Conservation (phyloP, 257 asterid species). For the Paulownia fortunei region DNA sequence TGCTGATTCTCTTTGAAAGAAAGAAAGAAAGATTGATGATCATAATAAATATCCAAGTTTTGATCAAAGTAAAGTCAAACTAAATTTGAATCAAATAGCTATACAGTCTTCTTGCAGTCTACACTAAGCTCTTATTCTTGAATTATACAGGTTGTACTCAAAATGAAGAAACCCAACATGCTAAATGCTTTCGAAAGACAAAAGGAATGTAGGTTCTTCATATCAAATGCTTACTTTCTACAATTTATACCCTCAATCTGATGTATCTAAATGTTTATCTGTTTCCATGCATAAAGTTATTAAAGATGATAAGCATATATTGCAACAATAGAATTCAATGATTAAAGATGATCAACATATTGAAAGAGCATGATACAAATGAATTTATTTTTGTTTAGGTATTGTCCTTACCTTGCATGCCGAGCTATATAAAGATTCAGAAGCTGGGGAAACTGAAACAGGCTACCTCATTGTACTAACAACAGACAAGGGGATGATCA, state of each 20-base stretch:
- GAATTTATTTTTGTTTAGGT: slow-evolving; percentile 40
- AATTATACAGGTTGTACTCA: slow-evolving; percentile 67
- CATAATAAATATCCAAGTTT: background rate
- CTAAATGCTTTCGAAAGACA: slow-evolving; percentile 69
- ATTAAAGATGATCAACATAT: background rate
- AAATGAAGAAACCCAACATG: slow-evolving; percentile 65
- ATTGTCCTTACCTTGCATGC: slow-evolving; percentile 59
- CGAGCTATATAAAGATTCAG: slow-evolving; percentile 72
- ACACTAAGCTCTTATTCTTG: slow-evolving; percentile 27
- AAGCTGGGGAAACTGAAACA: slow-evolving; percentile 53
- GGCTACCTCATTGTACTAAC: slow-evolving; percentile 71
- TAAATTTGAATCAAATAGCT: background rate
- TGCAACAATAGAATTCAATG: background rate
- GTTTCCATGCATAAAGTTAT: background rate
- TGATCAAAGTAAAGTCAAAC: background rate
- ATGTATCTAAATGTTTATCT: background rate
- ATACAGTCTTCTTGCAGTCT: background rate
- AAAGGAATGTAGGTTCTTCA: slow-evolving; percentile 65
- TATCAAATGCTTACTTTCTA: slow-evolving; percentile 10
- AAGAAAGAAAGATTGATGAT: too few species aligned
- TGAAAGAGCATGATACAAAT: slow-evolving; percentile 7
- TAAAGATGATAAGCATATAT: background rate
- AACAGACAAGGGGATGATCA: slow-evolving; percentile 69
- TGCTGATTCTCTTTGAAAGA: too few species aligned
- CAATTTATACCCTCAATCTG: slow-evolving; percentile 9